Base-by-base conservation (phyloP, 371 early-diverging fungal genomes). In the Syncephalastrum racemosum region DNA sequence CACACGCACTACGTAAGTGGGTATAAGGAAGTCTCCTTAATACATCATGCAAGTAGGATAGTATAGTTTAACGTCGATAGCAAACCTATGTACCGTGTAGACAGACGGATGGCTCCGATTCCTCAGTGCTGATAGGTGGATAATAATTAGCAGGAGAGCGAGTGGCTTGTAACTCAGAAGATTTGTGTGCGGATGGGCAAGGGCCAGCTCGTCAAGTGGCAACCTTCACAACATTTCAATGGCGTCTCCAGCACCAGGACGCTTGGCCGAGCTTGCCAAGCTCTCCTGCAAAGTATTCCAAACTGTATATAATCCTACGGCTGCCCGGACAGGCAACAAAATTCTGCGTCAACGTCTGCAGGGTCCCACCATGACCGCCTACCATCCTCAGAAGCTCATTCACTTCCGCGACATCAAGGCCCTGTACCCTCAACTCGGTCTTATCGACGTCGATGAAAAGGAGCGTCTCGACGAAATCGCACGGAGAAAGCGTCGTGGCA, bases 241-340 rank as follows among this genome's bases (percentile, higher is more conserved):
- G 36, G 54, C 52, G 31, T 46, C 48, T 41, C 59, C 61, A 48
- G 54, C 71, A 66, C 69, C 70, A 31, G 51, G 70, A 25, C 59
- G 70, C 56, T 60, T 85, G 55, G 64, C 71, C 16, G 70, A 81
- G 58, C 66, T 89, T n/a, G 73, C 83, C 12, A 79, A 89, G 66
- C 61, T 90, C 24, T 79, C 87, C 16, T 75, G 81, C 52, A 80
- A 80, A 60, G 71, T 90, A 31, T 91, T 91, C 51, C 79, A 82
- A 46, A 86, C 78, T 62, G 71, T 83, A 16, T 86, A 89, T 62
- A 91, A 91, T 56, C 91, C 90, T 8, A 87, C 85, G 2, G 71
- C 76, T 1, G 78, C 80, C 24, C 83, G 90, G 57, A 84, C 86
- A 1, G 91, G 91, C 41, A 86, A 87, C 70, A 87, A 88, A 64